Evolutionary conservation across 768 basidiomycete genomes (phyloP).

Genomic region (Porphyrellus cyaneotinctus): DNA sequence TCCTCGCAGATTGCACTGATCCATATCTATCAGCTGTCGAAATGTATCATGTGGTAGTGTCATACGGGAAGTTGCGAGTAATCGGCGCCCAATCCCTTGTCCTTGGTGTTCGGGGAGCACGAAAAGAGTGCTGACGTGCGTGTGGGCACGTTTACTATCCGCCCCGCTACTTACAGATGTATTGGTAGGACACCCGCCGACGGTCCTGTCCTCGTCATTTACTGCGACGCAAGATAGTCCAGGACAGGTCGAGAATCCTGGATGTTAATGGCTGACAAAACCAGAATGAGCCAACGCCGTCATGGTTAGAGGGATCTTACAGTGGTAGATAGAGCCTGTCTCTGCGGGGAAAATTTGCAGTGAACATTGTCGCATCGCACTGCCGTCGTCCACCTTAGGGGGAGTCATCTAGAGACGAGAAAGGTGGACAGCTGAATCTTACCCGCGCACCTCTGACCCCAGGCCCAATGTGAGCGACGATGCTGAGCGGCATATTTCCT

Average conservation of each 20-base stretch:
- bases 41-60: neutral
- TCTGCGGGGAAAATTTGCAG: neutral
- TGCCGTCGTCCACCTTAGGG: neutral
- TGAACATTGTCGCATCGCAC: conserved; percentile 1
- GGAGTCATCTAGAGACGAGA: neutral
- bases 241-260: conserved; percentile 2
- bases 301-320: neutral
- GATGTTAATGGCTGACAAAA: neutral
- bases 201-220: neutral
- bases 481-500: neutral
- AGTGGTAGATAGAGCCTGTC: neutral
- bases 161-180: neutral
- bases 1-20: conserved; percentile 1
- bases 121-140: conserved; percentile 4
- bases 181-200: conserved; percentile 9
- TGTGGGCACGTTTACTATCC: neutral
- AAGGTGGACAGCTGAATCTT: neutral
- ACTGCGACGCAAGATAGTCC: conserved; percentile 3
- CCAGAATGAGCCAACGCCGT: neutral
- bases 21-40: neutral
- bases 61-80: conserved; percentile 6
- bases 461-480: neutral
- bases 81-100: neutral
- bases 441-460: conserved; percentile 2
- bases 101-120: conserved; percentile 9